Conservation (phyloP, 495 filamentous ascomycete species). For the Thozetella sp. region DNA sequence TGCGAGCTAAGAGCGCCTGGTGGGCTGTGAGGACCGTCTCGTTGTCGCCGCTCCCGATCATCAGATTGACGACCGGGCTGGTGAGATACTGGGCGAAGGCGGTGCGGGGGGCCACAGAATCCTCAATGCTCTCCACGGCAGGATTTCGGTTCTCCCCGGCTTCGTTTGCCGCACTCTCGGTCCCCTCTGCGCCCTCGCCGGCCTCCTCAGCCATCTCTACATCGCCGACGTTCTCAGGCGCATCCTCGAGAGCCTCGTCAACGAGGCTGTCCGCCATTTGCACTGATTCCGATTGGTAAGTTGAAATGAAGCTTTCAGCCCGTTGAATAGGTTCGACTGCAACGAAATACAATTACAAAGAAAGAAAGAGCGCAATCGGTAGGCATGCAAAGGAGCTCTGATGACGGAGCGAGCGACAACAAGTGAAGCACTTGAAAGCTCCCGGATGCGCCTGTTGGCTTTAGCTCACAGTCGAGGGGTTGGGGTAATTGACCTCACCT, state of each 20-base stretch:
- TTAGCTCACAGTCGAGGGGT: too few species aligned
- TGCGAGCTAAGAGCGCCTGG: conserved; percentile 72
- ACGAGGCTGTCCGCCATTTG: conserved; percentile 40
- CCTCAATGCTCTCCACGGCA: conserved; percentile 39
- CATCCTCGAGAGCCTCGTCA: conserved; percentile 35
- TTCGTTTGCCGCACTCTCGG: conserved; percentile 8
- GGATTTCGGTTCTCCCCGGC: conserved; percentile 35
- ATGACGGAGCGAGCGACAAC: too few species aligned
- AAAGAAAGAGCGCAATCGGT: too few species aligned
- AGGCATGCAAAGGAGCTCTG: too few species aligned
- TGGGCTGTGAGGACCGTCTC: conserved; percentile 74
- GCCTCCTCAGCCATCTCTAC: conserved; percentile 48
- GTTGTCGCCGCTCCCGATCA: conserved; percentile 65
- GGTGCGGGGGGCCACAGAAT: conserved; percentile 30
- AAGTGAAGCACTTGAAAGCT: too few species aligned
- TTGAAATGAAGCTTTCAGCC: not conserved
- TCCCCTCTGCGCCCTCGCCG: conserved; percentile 18
- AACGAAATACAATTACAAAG: too few species aligned
- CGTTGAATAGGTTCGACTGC: too few species aligned
- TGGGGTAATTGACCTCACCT: too few species aligned
- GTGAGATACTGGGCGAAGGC: conserved; percentile 64
- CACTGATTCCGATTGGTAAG: not conserved
- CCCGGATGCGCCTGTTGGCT: too few species aligned
- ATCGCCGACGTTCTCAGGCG: conserved; percentile 37
- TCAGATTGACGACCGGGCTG: conserved; percentile 77